Percentiles rank a stretch among this genome's conserved stretches.
phyloP scores from a whole-genome alignment of 352 stramenopile genomes.

The Globisporangium cylindrosporum region DNA sequence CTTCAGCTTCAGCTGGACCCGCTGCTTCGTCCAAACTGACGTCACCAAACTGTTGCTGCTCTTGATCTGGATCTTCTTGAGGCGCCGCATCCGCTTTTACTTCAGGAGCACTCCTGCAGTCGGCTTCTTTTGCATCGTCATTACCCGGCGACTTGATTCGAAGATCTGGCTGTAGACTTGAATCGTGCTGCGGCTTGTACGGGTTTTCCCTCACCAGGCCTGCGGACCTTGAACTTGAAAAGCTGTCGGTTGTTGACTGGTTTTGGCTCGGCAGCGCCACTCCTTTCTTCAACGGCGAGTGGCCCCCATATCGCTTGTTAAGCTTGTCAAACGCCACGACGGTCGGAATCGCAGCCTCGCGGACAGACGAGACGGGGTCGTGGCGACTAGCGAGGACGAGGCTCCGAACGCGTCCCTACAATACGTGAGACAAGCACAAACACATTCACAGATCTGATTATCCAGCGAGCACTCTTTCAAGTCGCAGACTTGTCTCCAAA shows the following conservation, averaged over 20 bases:
- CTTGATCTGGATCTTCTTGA: background rate
- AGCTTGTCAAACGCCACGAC: slow-evolving; percentile 35
- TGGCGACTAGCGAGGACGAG: slow-evolving; percentile 47
- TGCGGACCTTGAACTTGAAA: background rate
- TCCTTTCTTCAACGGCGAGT: slow-evolving; percentile 8
- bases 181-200: too few species aligned
- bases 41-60: slow-evolving; percentile 23
- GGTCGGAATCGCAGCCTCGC: slow-evolving; percentile 43
- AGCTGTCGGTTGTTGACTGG: background rate
- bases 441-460: background rate
- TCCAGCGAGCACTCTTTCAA: background rate
- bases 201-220: too few species aligned
- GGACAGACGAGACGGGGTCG: slow-evolving; percentile 50
- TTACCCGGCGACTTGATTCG: too few species aligned
- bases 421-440: background rate
- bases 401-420: slow-evolving; percentile 32
- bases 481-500: background rate
- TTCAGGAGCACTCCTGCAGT: background rate
- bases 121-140: too few species aligned
- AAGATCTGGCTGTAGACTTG: too few species aligned
- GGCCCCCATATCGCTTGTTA: background rate
- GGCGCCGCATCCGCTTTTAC: background rate
- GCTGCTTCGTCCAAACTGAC: slow-evolving; percentile 26
- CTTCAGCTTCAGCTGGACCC: slow-evolving; percentile 21
- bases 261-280: background rate